phyloP scores from a whole-genome alignment of 139 green algal species.

The Chlorella vulgaris region DNA sequence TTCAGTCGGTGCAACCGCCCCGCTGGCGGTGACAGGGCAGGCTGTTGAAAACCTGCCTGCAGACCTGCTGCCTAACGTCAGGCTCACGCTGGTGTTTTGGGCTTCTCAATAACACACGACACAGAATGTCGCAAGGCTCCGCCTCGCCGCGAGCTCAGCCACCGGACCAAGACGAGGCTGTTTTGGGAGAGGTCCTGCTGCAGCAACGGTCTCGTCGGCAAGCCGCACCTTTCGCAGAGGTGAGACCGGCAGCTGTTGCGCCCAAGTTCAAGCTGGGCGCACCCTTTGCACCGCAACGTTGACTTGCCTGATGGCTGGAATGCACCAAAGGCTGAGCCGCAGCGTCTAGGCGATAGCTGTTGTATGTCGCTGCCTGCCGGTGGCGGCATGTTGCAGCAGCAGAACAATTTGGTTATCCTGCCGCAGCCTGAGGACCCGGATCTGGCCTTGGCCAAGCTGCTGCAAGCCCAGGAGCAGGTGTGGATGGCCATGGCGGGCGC shows the following conservation, averaged over 20 bases:
- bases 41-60: no score
- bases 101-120: not conserved
- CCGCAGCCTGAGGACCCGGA: constrained; percentile 37
- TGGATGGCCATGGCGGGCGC: constrained; percentile 38
- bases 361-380: no score
- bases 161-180: not conserved
- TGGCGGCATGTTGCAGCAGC: not conserved
- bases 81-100: no score
- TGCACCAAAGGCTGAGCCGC: not conserved
- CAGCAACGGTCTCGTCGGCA: not conserved
- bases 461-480: constrained; percentile 56
- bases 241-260: not conserved
- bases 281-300: not conserved
- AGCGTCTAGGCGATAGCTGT: not conserved
- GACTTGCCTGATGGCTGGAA: not conserved
- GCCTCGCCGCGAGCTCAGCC: not conserved
- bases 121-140: not conserved
- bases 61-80: no score
- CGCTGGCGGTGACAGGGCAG: no score
- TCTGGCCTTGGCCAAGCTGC: constrained; percentile 51
- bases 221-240: constrained; percentile 1
- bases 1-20: no score
- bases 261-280: not conserved
- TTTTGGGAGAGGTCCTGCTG: constrained; percentile 9
- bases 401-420: not conserved